phyloP scores from a whole-genome alignment of 371 early-diverging fungal species.

The Rhizomucor miehei region DNA sequence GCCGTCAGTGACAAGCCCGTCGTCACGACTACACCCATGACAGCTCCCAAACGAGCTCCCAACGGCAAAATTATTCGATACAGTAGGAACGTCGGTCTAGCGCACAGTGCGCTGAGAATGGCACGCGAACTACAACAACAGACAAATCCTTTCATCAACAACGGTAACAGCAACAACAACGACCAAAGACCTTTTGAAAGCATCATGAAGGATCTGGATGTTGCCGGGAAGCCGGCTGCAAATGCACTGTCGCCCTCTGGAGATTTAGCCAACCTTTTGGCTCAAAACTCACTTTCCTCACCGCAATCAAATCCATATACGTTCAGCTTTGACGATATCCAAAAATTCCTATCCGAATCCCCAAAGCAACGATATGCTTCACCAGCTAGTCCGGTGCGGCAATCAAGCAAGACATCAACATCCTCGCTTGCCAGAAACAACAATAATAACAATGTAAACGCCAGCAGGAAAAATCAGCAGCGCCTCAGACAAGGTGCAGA shows the following conservation, averaged over 20 bases:
- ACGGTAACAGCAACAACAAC: background rate
- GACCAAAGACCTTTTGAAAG: constrained; percentile 11
- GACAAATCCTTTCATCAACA: background rate
- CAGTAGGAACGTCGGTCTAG: constrained; percentile 35
- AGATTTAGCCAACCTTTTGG: constrained; percentile 7
- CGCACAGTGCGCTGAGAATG: constrained; percentile 34
- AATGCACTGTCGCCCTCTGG: constrained; percentile 1
- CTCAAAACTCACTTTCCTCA: constrained; percentile 13
- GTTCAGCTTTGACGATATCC: constrained; percentile 19
- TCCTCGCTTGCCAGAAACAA: background rate
- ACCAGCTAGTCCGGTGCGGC: background rate
- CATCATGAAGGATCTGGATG: constrained; percentile 12
- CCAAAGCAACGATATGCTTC: constrained; percentile 2
- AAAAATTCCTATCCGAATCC: constrained; percentile 16
- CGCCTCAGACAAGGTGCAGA: background rate
- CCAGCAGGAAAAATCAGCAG: constrained; percentile 2
- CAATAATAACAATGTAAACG: background rate
- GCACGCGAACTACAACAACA: constrained; percentile 27
- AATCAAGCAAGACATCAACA: background rate
- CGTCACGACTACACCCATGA: constrained; percentile 3
- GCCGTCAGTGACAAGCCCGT: background rate
- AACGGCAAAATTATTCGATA: constrained; percentile 44
- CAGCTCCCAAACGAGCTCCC: constrained; percentile 34
- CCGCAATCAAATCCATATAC: constrained; percentile 1
- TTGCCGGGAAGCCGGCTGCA: constrained; percentile 1